These are phyloP conservation scores for Pyrenula aspistea DNA, from an alignment of 495 filamentous ascomycete genomes.

Conservation along the genomic window DNA sequence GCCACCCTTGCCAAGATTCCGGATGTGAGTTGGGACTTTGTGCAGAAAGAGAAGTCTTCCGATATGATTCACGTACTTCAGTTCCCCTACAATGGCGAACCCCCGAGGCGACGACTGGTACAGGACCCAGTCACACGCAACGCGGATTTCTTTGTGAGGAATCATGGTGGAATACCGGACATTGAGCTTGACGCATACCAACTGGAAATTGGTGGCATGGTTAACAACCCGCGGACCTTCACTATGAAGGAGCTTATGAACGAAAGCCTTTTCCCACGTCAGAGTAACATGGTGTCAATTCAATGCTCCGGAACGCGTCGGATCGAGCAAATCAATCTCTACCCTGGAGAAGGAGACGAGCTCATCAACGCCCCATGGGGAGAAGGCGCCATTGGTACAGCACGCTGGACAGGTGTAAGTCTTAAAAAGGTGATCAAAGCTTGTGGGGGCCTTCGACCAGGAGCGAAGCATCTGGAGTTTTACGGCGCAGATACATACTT, in stretches of 20 bases:
- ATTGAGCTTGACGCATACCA: constrained; percentile 35
- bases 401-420: constrained; percentile 43
- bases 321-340: constrained; percentile 45
- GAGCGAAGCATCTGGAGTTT: constrained; percentile 42
- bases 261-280: constrained; percentile 35
- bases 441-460: constrained; percentile 40
- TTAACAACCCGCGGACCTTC: constrained; percentile 34
- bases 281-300: constrained; percentile 37
- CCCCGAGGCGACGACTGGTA: constrained; percentile 28
- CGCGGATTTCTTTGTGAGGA: constrained; percentile 42
- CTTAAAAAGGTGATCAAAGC: constrained; percentile 49
- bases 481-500: constrained; percentile 51
- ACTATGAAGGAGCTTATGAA: constrained; percentile 41
- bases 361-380: constrained; percentile 50
- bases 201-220: constrained; percentile 38
- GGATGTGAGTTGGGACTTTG: constrained; percentile 37
- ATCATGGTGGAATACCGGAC: constrained; percentile 45
- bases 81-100: constrained; percentile 54
- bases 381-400: constrained; percentile 51
- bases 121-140: constrained; percentile 37
- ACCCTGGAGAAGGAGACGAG: constrained; percentile 51
- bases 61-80: constrained; percentile 51
- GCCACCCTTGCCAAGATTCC: constrained; percentile 27
- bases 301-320: constrained; percentile 51
- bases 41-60: constrained; percentile 38